phyloP scores from a whole-genome alignment of 2,329 filamentous ascomycete genomes.

The Gnomoniopsis smithogilvyi region DNA sequence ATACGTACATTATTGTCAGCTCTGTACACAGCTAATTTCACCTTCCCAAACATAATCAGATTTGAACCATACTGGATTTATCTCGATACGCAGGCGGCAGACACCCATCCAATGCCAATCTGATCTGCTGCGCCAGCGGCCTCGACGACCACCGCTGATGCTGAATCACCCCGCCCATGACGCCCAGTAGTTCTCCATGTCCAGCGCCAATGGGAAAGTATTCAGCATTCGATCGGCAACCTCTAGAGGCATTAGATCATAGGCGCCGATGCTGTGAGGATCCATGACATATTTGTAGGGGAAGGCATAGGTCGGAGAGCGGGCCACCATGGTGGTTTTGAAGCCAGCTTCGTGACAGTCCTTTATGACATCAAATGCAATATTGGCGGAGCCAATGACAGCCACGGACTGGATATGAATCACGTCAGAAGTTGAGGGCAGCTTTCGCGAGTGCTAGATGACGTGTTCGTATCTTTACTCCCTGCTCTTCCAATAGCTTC shows the following conservation, averaged over 20 bases:
- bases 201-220: slow-evolving; percentile 23
- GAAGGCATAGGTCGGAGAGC: slow-evolving; percentile 33
- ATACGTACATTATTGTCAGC: too few relatives aligned
- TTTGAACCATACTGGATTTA: too few relatives aligned
- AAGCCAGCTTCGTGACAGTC: slow-evolving; percentile 31
- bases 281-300: slow-evolving; percentile 28
- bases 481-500: slow-evolving; percentile 21
- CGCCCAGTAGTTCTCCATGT: slow-evolving; percentile 33
- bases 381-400: slow-evolving; percentile 37
- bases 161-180: slow-evolving; percentile 29
- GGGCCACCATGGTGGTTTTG: slow-evolving; percentile 30
- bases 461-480: slow-evolving; percentile 18
- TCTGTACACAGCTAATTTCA: too few relatives aligned
- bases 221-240: slow-evolving; percentile 22
- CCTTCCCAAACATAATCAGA: too few relatives aligned
- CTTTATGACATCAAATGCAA: slow-evolving; percentile 36
- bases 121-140: not conserved
- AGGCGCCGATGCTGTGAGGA: slow-evolving; percentile 25
- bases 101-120: not conserved
- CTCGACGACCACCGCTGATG: slow-evolving; percentile 29
- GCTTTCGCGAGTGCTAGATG: not conserved
- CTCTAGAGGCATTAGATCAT: slow-evolving; percentile 24
- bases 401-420: slow-evolving; percentile 24
- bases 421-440: not conserved
- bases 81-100: not conserved